phyloP scores from a whole-genome alignment of 2,329 filamentous ascomycete genomes.

The Akanthomyces lecanii region DNA sequence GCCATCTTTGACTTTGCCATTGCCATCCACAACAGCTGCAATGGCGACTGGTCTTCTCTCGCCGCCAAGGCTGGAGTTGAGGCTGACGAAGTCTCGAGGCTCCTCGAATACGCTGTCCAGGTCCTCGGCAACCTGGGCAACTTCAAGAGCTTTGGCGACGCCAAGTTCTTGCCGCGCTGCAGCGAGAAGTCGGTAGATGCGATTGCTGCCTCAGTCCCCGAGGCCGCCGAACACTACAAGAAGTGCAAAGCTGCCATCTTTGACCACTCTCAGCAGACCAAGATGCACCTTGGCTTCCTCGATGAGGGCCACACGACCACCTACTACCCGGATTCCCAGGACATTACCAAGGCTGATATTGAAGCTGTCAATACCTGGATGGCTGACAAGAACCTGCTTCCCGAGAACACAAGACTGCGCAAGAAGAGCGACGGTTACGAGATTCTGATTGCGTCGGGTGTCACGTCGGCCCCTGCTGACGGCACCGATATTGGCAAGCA shows the following conservation, averaged over 20 bases:
- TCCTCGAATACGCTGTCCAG: constrained; percentile 73
- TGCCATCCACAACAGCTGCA: constrained; percentile 59
- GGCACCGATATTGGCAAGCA: constrained; percentile 68
- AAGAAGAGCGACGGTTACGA: constrained; percentile 67
- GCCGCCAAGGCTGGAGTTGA: constrained; percentile 61
- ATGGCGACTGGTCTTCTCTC: constrained; percentile 68
- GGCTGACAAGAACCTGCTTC: constrained; percentile 65
- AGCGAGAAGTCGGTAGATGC: constrained; percentile 59
- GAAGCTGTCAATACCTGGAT: constrained; percentile 67
- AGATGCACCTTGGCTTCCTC: constrained; percentile 73
- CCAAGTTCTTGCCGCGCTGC: constrained; percentile 76
- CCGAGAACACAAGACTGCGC: constrained; percentile 71
- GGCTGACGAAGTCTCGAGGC: constrained; percentile 59
- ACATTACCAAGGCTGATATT: constrained; percentile 73
- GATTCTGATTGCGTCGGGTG: constrained; percentile 68
- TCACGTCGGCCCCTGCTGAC: constrained; percentile 52
- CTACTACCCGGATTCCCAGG: constrained; percentile 73
- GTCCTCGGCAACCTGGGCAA: constrained; percentile 79
- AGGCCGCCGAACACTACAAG: constrained; percentile 61
- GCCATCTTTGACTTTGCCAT: constrained; percentile 78
- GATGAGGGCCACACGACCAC: constrained; percentile 74
- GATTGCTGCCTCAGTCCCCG: constrained; percentile 56
- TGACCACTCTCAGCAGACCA: constrained; percentile 55
- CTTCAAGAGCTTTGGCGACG: constrained; percentile 83
- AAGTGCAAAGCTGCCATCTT: constrained; percentile 70